Conservation (phyloP, 1,284 basidiomycete genomes). For the Lignosus rhinocerotis region DNA sequence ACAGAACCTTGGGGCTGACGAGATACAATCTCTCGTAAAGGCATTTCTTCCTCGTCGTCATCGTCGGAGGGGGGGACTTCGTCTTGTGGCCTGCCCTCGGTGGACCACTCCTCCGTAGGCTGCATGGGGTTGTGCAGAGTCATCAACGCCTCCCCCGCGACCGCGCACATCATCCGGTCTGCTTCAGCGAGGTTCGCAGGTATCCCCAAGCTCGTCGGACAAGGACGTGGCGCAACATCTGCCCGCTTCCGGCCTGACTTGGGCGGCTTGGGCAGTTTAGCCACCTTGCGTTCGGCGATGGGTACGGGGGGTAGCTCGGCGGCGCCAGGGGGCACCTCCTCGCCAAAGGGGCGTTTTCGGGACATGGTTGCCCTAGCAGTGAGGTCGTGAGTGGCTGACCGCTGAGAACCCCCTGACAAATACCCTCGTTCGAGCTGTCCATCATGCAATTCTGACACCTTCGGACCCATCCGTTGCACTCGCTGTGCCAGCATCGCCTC, state of each 20-base stretch:
- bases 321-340: not conserved
- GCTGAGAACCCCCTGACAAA: not conserved
- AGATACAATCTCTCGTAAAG: constrained; percentile 2
- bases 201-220: constrained; percentile 1
- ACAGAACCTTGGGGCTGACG: too few relatives aligned
- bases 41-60: constrained; percentile 19
- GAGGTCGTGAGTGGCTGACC: not conserved
- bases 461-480: not conserved
- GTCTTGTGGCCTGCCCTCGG: constrained; percentile 9
- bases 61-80: constrained; percentile 20
- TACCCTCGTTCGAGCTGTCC: not conserved
- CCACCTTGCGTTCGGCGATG: not conserved
- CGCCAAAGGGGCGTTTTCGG: not conserved
- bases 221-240: not conserved
- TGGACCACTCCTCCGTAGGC: constrained; percentile 5
- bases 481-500: not conserved
- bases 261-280: constrained; percentile 2
- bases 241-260: not conserved
- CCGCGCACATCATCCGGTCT: constrained; percentile 6
- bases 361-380: not conserved
- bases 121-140: not conserved
- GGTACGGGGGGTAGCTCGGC: not conserved
- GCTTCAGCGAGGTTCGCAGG: constrained; percentile 7
- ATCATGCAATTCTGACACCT: not conserved
- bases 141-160: constrained; percentile 10